Evolutionary conservation across 371 early-diverging fungal species (phyloP), one percentile per base, ranked within the genome.

Genomic region (Mortierella sp.): DNA sequence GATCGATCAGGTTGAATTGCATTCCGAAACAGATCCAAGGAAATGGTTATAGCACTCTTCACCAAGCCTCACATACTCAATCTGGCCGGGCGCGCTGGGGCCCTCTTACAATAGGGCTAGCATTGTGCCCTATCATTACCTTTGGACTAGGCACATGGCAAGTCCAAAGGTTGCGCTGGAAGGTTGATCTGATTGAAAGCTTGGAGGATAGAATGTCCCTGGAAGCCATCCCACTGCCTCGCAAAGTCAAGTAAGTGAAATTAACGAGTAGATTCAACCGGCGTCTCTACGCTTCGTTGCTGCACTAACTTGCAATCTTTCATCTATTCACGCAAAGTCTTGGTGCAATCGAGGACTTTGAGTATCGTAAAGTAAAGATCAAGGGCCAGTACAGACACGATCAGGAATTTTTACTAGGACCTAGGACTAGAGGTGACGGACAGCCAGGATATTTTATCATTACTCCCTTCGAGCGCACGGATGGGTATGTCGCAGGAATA

Each of bases 141-240:
- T 94, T 96, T 83, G 91, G 91, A 2, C 89, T 97, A 10, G 97
- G 97, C 1, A 91, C 90, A 16, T 98, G 98, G 97, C 98, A 98
- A 84, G 90, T 94, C 1, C 92, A 96, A 72, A 88, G 98, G 21
- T 87, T 97, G 62, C 91, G 91, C 36, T 97, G 97, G 97, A 98
- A 98, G 84, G 88, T 92, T 4, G 86, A 89, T 47, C 87, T 96
- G 50, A 95, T 97, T 57, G 88, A 92, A 59, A 87, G 88, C 19
- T 83, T 93, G 32, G 92, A 95, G 76, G 89, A 91, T 28, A 85
- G 91, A 24, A 87, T 94, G 87, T 76, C 85, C 15, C 81, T 87
- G 69, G 87, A 87, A 9, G 87, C 95, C 2, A 88, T 95, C 53
- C 89, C 92, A 7, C 80, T 96, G 58, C 94, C 95, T 24, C 87